Evolutionary conservation across 176 grass and related monocot species (phyloP).

Genomic region (Echinochloa phyllopogon): DNA sequence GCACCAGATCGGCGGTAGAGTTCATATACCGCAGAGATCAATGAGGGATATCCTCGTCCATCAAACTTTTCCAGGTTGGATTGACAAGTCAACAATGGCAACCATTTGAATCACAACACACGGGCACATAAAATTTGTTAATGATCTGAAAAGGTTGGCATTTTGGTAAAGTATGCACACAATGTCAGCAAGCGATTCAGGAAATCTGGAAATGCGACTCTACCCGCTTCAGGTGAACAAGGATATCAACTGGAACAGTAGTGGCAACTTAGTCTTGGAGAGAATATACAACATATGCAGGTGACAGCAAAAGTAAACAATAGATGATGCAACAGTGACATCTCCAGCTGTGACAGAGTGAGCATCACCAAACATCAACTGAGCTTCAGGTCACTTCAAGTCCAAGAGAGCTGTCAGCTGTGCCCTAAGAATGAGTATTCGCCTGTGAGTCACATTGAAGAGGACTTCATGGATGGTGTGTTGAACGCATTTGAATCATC

Average conservation of each 20-base stretch:
- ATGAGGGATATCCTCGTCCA: neutral
- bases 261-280: neutral
- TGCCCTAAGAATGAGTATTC: neutral
- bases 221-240: slow-evolving; percentile 32
- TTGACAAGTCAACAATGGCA: neutral
- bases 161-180: neutral
- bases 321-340: neutral
- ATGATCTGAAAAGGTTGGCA: neutral
- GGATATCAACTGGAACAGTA: slow-evolving; percentile 1
- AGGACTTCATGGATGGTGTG: neutral
- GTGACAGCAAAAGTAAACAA: neutral
- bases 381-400: slow-evolving; percentile 1
- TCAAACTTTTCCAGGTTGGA: neutral
- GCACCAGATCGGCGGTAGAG: neutral
- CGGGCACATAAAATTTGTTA: neutral
- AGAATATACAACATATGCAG: slow-evolving; percentile 31
- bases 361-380: neutral
- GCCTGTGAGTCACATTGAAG: neutral
- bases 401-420: neutral
- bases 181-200: neutral
- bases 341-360: neutral
- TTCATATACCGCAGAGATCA: neutral
- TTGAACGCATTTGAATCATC: neutral
- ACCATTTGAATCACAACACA: slow-evolving; percentile 1
- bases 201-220: neutral